phyloP scores from a whole-genome alignment of 2,329 filamentous ascomycete species.

The Plectosphaerella cucumerina region DNA sequence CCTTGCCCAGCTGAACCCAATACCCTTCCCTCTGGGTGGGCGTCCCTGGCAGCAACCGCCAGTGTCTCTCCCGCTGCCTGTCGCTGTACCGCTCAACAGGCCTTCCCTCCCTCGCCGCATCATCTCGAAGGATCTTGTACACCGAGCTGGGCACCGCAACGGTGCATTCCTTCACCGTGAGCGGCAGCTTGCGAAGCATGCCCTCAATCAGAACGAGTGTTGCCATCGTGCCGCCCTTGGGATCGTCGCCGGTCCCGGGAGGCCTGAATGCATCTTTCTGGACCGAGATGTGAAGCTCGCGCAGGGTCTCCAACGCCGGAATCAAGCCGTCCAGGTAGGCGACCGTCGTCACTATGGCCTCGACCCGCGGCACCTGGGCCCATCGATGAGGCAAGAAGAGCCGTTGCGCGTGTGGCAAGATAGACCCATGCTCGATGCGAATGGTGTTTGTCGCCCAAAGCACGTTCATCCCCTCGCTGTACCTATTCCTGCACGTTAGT shows the following conservation, averaged over 20 bases:
- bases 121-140: constrained; percentile 12
- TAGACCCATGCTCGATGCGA: not conserved
- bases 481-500: not conserved
- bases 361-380: not conserved
- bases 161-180: constrained; percentile 13
- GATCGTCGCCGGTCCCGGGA: not conserved
- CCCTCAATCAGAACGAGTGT: constrained; percentile 9
- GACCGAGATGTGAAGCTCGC: constrained; percentile 13
- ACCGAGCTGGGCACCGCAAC: constrained; percentile 17
- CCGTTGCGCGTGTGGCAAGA: not conserved
- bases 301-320: constrained; percentile 4
- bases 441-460: constrained; percentile 1
- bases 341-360: constrained; percentile 5
- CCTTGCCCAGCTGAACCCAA: constrained; percentile 20
- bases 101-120: constrained; percentile 7
- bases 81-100: constrained; percentile 12
- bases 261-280: constrained; percentile 4
- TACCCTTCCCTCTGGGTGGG: constrained; percentile 15
- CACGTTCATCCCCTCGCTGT: not conserved
- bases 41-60: constrained; percentile 11
- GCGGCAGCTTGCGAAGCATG: constrained; percentile 14
- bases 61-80: constrained; percentile 15
- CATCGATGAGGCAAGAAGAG: not conserved
- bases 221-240: constrained; percentile 3
- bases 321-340: constrained; percentile 6